Conservation (phyloP, 2,329 filamentous ascomycete species). For the Scedosporium aurantiacum region DNA sequence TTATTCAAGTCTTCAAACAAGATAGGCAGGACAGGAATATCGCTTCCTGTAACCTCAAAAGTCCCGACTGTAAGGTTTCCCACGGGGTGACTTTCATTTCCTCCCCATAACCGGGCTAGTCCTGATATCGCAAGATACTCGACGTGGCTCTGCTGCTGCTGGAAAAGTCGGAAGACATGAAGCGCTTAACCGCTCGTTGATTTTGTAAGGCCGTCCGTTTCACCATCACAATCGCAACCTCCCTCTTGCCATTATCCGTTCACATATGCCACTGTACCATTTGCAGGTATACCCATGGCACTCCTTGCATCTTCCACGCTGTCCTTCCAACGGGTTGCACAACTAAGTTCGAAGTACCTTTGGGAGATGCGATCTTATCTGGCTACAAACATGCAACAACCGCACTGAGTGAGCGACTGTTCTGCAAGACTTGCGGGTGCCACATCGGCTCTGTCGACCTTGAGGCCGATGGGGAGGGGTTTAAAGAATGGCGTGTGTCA, state of each 20-base stretch:
- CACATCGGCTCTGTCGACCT: conserved; percentile 28
- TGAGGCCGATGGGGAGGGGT: conserved; percentile 12
- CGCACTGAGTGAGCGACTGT: conserved; percentile 23
- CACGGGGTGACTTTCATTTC: too few species aligned
- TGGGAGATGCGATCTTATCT: conserved; percentile 23
- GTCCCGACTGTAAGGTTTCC: too few species aligned
- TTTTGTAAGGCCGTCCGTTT: conserved; percentile 32
- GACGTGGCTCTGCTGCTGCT: too few species aligned
- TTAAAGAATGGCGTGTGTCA: conserved; percentile 24
- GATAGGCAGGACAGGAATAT: too few species aligned
- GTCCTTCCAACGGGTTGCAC: conserved; percentile 20
- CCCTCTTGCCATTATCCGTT: conserved; percentile 26
- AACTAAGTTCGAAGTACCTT: conserved; percentile 29
- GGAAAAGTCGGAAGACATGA: conserved; percentile 9
- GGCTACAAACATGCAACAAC: conserved; percentile 20
- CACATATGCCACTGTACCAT: conserved; percentile 35
- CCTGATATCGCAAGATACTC: too few species aligned
- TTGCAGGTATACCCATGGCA: conserved; percentile 31
- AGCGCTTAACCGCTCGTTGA: conserved; percentile 32
- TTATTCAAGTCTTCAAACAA: too few species aligned
- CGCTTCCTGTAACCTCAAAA: too few species aligned
- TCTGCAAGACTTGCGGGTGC: conserved; percentile 34
- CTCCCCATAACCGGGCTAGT: too few species aligned
- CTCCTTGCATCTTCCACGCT: conserved; percentile 30
- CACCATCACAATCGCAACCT: conserved; percentile 25